Percentiles rank a stretch among this genome's conserved stretches.
Evolutionary conservation across 306 rosid genomes (phyloP).

Genomic region (Pyrus betulifolia): DNA sequence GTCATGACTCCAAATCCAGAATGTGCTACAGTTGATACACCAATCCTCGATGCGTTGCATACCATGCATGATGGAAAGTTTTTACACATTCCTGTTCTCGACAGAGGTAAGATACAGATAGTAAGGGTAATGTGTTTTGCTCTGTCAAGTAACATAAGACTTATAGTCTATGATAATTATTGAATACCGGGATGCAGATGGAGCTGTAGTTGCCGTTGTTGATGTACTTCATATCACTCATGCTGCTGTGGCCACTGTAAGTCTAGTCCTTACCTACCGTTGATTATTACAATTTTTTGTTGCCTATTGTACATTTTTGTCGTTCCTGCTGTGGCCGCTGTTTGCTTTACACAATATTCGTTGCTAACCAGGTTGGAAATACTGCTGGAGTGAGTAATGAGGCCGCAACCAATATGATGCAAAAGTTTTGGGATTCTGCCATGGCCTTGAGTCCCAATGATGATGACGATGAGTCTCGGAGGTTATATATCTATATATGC

Average conservation of each 20-base stretch:
- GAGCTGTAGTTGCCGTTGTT: constrained; percentile 57
- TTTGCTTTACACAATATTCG: constrained; percentile 3
- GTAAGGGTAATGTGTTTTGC: neutral
- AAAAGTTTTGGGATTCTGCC: constrained; percentile 97
- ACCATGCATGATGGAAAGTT: constrained; percentile 89
- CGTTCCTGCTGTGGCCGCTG: neutral
- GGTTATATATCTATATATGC: constrained; percentile 36
- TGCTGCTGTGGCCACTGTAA: constrained; percentile 91
- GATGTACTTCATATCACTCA: constrained; percentile 87
- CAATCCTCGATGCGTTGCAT: constrained; percentile 94
- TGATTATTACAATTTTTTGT: neutral
- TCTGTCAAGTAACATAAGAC: neutral
- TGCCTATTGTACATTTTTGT: neutral
- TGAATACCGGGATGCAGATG: constrained; percentile 50
- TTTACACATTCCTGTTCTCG: constrained; percentile 82
- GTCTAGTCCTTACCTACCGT: constrained; percentile 26
- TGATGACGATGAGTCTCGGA: constrained; percentile 68
- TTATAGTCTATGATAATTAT: constrained; percentile 24
- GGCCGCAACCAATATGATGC: constrained; percentile 72
- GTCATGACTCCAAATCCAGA: constrained; percentile 96
- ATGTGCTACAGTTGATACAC: constrained; percentile 71
- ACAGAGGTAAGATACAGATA: constrained; percentile 50
- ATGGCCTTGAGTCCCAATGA: constrained; percentile 59
- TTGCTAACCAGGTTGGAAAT: constrained; percentile 60
- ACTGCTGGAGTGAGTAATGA: constrained; percentile 50